Evolutionary conservation across 257 asterid genomes (phyloP).

Genomic region (Gardenia jasminoides): DNA sequence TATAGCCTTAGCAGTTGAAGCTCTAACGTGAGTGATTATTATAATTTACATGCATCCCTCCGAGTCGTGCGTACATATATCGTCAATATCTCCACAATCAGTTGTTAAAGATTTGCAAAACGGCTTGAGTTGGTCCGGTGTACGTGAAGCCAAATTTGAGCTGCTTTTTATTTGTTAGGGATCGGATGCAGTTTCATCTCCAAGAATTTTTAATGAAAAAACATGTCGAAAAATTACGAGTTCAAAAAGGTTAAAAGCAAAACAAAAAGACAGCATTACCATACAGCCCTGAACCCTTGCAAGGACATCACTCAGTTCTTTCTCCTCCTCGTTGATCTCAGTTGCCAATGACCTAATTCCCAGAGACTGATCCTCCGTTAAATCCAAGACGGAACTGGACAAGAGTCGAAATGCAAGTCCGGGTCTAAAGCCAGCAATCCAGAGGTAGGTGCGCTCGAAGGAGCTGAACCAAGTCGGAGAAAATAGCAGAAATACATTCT

Average conservation of each 20-base stretch:
- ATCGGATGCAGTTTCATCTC: background rate
- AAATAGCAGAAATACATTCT: constrained; percentile 35
- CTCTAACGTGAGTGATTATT: too few species aligned
- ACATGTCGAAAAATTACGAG: background rate
- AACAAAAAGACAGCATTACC: constrained; percentile 9
- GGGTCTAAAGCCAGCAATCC: constrained; percentile 41
- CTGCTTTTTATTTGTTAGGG: background rate
- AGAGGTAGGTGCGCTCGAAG: constrained; percentile 26
- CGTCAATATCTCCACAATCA: too few species aligned
- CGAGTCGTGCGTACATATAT: too few species aligned
- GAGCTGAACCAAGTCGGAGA: constrained; percentile 36
- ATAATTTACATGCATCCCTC: too few species aligned
- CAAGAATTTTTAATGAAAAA: background rate
- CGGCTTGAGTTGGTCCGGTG: too few species aligned
- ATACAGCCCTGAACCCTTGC: constrained; percentile 28
- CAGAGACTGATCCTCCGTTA: constrained; percentile 28
- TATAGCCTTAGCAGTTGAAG: too few species aligned
- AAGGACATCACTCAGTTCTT: constrained; percentile 15
- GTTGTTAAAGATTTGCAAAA: too few species aligned
- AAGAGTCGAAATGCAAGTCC: constrained; percentile 22
- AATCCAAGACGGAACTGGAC: constrained; percentile 19
- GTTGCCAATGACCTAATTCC: constrained; percentile 20
- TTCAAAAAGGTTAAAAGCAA: background rate
- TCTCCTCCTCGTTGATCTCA: constrained; percentile 31
- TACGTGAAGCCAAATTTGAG: background rate